Conservation (phyloP, 179 eudicot genomes). For the Pouteria campechiana region DNA sequence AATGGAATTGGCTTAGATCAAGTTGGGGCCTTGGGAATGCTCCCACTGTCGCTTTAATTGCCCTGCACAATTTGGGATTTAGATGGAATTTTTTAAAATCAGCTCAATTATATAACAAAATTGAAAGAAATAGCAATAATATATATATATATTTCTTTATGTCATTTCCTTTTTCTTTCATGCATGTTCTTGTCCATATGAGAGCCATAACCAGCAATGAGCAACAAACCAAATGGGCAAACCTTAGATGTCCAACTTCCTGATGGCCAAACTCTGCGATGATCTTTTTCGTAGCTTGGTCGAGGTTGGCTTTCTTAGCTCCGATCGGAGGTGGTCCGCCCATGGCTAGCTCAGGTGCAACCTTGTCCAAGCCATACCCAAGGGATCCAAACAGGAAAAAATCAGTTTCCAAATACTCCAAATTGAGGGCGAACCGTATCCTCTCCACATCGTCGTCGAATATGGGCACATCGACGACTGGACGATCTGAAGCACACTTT, state of each 20-base stretch:
- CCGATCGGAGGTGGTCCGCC: constrained; percentile 68
- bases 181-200: too few species aligned
- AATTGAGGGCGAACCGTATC: constrained; percentile 64
- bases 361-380: constrained; percentile 52
- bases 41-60: constrained; percentile 41
- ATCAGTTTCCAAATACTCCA: constrained; percentile 88
- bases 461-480: constrained; percentile 23
- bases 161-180: not conserved
- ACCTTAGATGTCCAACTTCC: constrained; percentile 86
- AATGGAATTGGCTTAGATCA: constrained; percentile 40
- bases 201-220: not conserved
- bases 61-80: too few species aligned
- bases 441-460: constrained; percentile 29
- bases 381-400: constrained; percentile 59
- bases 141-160: too few species aligned
- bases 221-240: not conserved
- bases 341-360: constrained; percentile 40
- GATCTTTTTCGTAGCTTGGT: constrained; percentile 35
- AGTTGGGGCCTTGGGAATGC: constrained; percentile 77
- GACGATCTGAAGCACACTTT: constrained; percentile 19
- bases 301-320: constrained; percentile 38
- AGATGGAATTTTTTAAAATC: too few species aligned
- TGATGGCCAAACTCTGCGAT: constrained; percentile 66
- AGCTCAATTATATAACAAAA: not conserved
- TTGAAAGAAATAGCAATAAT: not conserved